Conservation (phyloP, 257 asterid genomes). For the Lycium barbarum region DNA sequence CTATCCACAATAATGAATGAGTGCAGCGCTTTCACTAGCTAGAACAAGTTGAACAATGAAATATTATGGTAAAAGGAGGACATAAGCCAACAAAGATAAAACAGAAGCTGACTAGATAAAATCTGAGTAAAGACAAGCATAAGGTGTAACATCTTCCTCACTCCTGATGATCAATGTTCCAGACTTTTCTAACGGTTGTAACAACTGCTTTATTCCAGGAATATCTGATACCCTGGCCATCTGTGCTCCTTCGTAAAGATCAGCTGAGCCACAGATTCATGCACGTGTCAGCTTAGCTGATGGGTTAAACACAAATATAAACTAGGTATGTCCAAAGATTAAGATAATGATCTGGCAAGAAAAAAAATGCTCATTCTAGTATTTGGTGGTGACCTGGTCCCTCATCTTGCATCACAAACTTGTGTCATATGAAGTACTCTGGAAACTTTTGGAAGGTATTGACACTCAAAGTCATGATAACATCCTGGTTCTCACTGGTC, state of each 20-base stretch:
- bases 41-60: slow-evolving; percentile 35
- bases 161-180: slow-evolving; percentile 87
- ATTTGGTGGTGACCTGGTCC: background rate
- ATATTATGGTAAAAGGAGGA: background rate
- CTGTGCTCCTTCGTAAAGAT: slow-evolving; percentile 95
- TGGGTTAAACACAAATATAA: background rate
- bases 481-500: slow-evolving; percentile 24
- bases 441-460: slow-evolving; percentile 22
- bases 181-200: slow-evolving; percentile 86
- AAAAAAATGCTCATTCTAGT: background rate
- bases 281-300: slow-evolving; percentile 20
- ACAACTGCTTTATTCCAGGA: slow-evolving; percentile 70
- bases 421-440: background rate
- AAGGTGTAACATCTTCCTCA: slow-evolving; percentile 68
- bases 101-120: slow-evolving; percentile 16
- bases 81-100: slow-evolving; percentile 17
- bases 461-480: background rate
- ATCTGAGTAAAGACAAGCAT: background rate
- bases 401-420: background rate
- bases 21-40: slow-evolving; percentile 72
- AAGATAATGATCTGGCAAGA: slow-evolving; percentile 10
- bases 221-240: slow-evolving; percentile 78
- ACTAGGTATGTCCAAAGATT: background rate
- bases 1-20: slow-evolving; percentile 84
- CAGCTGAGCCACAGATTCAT: slow-evolving; percentile 59